A percentile compares a stretch with the other conserved stretches of the same genome.
These are phyloP conservation scores for Ottelia alismoides DNA, from an alignment of 106 monocot species.

Conservation along the genomic window DNA sequence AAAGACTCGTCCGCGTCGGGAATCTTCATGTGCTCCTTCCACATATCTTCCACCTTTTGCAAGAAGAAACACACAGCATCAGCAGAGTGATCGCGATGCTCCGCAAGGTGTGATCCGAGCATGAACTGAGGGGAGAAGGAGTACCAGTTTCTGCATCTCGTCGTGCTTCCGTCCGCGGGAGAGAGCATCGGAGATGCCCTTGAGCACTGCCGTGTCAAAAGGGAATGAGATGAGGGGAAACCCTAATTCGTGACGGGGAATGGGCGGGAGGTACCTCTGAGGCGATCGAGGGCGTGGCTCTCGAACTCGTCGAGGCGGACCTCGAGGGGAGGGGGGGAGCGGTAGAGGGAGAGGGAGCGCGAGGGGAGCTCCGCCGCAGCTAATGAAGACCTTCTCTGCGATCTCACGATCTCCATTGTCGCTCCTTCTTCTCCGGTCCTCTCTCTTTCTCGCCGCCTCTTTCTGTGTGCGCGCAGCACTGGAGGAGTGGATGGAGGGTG, in stretches of 20 bases:
- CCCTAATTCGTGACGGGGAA: not conserved
- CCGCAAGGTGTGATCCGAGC: too few relatives aligned
- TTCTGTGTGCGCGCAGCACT: not conserved
- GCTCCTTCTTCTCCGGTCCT: not conserved
- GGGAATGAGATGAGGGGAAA: not conserved
- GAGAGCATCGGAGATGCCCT: conserved; percentile 79
- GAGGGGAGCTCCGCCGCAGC: conserved; percentile 1
- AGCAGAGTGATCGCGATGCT: not conserved
- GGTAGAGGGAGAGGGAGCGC: conserved; percentile 47
- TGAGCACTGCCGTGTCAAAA: conserved; percentile 83
- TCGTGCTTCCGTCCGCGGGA: conserved; percentile 79
- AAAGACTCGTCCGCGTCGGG: conserved; percentile 34
- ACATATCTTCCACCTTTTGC: conserved; percentile 45
- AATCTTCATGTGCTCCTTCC: conserved; percentile 67
- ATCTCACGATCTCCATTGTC: conserved; percentile 91
- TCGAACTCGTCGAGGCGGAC: conserved; percentile 90
- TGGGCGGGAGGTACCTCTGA: conserved; percentile 29
- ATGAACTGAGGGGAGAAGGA: not conserved
- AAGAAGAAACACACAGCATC: conserved; percentile 1
- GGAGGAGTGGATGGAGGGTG: not conserved
- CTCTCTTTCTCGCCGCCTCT: not conserved
- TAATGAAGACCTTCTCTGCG: conserved; percentile 28
- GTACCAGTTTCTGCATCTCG: conserved; percentile 91
- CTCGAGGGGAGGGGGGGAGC: conserved; percentile 47
- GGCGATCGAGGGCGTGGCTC: conserved; percentile 79